Conservation (phyloP, 768 basidiomycete species). For the Vararia minispora region DNA sequence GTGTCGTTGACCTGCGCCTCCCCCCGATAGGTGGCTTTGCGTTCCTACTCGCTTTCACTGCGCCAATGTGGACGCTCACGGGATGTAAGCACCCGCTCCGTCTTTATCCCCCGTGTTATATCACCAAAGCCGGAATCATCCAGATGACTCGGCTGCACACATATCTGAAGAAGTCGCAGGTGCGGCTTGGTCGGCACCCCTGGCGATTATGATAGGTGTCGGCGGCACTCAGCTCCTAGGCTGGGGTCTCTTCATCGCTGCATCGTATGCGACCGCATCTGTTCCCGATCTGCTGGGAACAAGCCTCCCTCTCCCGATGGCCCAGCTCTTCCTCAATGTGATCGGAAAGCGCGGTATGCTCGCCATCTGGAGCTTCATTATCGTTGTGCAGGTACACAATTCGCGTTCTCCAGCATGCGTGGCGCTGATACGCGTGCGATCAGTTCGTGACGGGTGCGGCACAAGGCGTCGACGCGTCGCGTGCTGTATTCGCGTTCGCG, state of each 20-base stretch:
- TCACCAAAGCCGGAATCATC: slow-evolving; percentile 1
- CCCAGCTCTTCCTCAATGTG: slow-evolving; percentile 54
- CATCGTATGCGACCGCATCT: slow-evolving; percentile 53
- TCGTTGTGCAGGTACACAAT: slow-evolving; percentile 40
- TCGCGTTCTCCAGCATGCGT: slow-evolving; percentile 14
- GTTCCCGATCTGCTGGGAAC: slow-evolving; percentile 37
- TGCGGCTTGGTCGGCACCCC: slow-evolving; percentile 52
- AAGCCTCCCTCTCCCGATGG: slow-evolving; percentile 55
- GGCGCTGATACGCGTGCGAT: background rate
- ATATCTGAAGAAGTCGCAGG: slow-evolving; percentile 63
- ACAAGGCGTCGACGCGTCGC: slow-evolving; percentile 64
- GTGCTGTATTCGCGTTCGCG: slow-evolving; percentile 67
- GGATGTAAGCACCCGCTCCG: slow-evolving; percentile 38
- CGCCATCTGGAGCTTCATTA: slow-evolving; percentile 59
- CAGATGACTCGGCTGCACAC: slow-evolving; percentile 70
- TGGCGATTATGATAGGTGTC: slow-evolving; percentile 59
- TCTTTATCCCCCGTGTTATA: background rate
- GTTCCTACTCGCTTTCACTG: slow-evolving; percentile 59
- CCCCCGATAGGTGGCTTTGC: slow-evolving; percentile 52
- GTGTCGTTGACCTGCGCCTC: background rate
- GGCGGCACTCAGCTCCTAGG: slow-evolving; percentile 47
- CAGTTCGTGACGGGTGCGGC: slow-evolving; percentile 67
- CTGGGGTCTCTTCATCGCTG: slow-evolving; percentile 55
- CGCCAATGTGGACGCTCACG: slow-evolving; percentile 74
- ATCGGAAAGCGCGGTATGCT: slow-evolving; percentile 65